Conservation (phyloP, 169 alveolate species). For the Blepharisma undulans region DNA sequence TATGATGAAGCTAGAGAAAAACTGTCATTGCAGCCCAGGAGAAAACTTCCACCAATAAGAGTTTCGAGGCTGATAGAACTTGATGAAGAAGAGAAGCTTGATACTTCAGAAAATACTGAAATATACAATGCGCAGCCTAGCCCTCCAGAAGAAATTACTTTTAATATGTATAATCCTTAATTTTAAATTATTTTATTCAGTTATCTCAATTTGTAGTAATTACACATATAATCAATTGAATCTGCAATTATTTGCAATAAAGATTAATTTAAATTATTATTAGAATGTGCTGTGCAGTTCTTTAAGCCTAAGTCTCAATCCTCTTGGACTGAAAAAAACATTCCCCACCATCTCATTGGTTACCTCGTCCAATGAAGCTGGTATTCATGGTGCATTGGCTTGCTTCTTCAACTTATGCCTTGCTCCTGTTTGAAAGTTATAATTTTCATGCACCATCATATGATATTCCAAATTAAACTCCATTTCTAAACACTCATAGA, state of each 20-base stretch:
- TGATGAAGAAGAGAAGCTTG: neutral
- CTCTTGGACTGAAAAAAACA: neutral
- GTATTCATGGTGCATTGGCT: neutral
- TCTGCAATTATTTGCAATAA: too few relatives aligned
- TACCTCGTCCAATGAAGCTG: neutral
- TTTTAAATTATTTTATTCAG: too few relatives aligned
- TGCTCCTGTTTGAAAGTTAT: conserved; percentile 4
- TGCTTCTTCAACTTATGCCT: neutral
- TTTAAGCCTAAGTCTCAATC: neutral
- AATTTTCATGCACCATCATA: neutral
- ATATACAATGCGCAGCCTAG: neutral
- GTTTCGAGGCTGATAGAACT: neutral
- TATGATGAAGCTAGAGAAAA: neutral
- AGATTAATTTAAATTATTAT: too few relatives aligned
- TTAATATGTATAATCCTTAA: neutral
- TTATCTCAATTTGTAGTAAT: too few relatives aligned
- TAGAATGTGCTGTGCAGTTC: neutral
- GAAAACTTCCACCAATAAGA: neutral
- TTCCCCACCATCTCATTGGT: conserved; percentile 1
- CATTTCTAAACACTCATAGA: conserved; percentile 65
- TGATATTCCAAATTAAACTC: conserved; percentile 52
- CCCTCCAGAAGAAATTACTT: neutral
- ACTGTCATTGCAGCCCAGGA: neutral
- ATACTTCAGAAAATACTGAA: neutral
- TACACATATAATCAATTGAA: too few relatives aligned